Percentiles rank a stretch among this genome's conserved stretches.
Conservation (phyloP, 768 basidiomycete genomes). For the Astraeus odoratus region DNA sequence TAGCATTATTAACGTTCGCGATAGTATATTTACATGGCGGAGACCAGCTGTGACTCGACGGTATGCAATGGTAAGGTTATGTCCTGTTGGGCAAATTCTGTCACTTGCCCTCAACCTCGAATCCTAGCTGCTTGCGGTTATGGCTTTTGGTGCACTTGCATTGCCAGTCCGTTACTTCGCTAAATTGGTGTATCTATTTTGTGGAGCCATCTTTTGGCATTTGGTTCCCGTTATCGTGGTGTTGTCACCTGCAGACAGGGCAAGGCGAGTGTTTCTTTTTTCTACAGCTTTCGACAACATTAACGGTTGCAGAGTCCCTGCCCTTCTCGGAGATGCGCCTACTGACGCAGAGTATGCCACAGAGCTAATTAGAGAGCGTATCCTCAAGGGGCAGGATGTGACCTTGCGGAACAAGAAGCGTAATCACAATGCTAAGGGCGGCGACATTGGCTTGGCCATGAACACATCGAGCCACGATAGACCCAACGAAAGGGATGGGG, state of each 20-base stretch:
- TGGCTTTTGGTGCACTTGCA: conserved; percentile 34
- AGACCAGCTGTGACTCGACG: conserved; percentile 41
- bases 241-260: conserved; percentile 39
- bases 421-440: conserved; percentile 11
- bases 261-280: conserved; percentile 31
- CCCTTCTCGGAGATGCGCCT: conserved; percentile 45
- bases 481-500: conserved; percentile 11
- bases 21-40: conserved; percentile 65
- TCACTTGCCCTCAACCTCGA: conserved; percentile 8
- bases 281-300: background rate
- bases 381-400: conserved; percentile 48
- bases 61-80: conserved; percentile 40
- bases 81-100: background rate
- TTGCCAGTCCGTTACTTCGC: conserved; percentile 45
- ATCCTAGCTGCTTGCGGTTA: conserved; percentile 31
- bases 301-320: conserved; percentile 34
- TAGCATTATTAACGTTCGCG: conserved; percentile 1
- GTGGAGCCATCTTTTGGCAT: conserved; percentile 61
- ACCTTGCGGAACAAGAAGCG: conserved; percentile 24
- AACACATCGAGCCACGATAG: background rate
- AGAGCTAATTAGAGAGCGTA: conserved; percentile 56
- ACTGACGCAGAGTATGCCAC: conserved; percentile 69
- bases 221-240: conserved; percentile 47
- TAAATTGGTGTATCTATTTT: conserved; percentile 38
- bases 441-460: conserved; percentile 1